Percentiles rank a stretch among this genome's conserved stretches.
Conservation (phyloP, 1,139 yeast genomes). For the Hansenula sp. region DNA sequence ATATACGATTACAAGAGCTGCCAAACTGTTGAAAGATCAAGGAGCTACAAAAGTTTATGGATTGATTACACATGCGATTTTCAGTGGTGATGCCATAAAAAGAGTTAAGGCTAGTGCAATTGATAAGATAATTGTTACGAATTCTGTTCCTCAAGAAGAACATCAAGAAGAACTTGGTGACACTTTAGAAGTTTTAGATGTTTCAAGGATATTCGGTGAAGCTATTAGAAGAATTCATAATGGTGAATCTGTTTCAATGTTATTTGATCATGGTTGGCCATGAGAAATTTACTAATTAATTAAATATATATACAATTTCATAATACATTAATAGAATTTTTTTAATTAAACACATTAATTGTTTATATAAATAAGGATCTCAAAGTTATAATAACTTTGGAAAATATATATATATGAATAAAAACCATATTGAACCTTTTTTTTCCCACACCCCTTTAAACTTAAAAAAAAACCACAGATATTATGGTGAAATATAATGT, state of each 20-base stretch:
- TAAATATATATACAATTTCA: not conserved
- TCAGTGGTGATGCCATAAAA: slow-evolving; percentile 86
- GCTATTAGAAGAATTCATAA: slow-evolving; percentile 94
- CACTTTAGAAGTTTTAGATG: slow-evolving; percentile 79
- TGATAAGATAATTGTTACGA: slow-evolving; percentile 87
- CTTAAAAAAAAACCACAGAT: not conserved
- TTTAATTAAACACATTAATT: not conserved
- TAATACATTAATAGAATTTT: no score
- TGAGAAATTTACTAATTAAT: no score
- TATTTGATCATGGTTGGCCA: slow-evolving; percentile 82
- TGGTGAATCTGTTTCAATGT: slow-evolving; percentile 93
- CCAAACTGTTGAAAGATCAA: slow-evolving; percentile 84
- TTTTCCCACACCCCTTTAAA: no score
- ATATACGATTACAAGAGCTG: slow-evolving; percentile 88
- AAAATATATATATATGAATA: no score
- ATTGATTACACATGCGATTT: slow-evolving; percentile 87
- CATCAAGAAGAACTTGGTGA: slow-evolving; percentile 49
- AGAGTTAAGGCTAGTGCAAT: slow-evolving; percentile 67
- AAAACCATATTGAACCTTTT: no score
- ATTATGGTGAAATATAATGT: not conserved
- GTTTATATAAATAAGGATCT: no score
- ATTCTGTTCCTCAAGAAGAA: slow-evolving; percentile 81
- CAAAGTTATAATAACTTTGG: no score
- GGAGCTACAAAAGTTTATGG: slow-evolving; percentile 89
- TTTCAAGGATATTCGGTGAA: slow-evolving; percentile 84